Percentiles rank a stretch among this genome's conserved stretches.
phyloP scores from a whole-genome alignment of 306 rosid genomes.

The Pachyrhizus erosus region DNA sequence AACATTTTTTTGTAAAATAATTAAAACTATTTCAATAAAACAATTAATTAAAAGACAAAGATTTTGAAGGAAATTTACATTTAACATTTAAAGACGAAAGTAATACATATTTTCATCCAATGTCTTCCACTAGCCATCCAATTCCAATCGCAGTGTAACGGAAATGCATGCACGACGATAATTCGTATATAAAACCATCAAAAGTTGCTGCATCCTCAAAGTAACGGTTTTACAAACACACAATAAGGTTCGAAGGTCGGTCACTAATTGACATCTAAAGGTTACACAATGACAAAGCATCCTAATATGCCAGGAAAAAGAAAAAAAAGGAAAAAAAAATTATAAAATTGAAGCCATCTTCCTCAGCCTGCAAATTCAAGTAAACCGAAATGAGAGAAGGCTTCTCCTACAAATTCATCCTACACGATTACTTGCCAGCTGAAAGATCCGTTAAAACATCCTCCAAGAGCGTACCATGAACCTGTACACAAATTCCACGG shows the following conservation, averaged over 20 bases:
- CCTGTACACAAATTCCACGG: conserved; percentile 81
- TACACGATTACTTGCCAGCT: conserved; percentile 36
- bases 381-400: conserved; percentile 22
- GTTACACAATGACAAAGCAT: neutral
- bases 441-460: conserved; percentile 48
- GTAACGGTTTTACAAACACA: neutral
- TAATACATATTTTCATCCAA: too few relatives aligned
- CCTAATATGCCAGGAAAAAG: neutral
- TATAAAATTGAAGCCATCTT: neutral
- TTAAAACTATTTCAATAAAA: too few relatives aligned
- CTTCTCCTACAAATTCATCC: conserved; percentile 36
- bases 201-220: conserved; percentile 11
- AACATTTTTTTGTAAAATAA: too few relatives aligned
- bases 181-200: neutral
- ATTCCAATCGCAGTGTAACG: neutral
- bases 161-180: neutral
- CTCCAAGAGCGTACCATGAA: conserved; percentile 44
- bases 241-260: neutral
- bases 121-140: neutral
- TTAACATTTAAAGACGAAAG: too few relatives aligned
- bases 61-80: too few relatives aligned
- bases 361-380: conserved; percentile 12
- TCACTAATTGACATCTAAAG: conserved; percentile 8
- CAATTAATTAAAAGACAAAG: too few relatives aligned
- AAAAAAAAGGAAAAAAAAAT: neutral